Evolutionary conservation across 495 filamentous ascomycete species (phyloP).

Genomic region (Articulospora tetracladia): DNA sequence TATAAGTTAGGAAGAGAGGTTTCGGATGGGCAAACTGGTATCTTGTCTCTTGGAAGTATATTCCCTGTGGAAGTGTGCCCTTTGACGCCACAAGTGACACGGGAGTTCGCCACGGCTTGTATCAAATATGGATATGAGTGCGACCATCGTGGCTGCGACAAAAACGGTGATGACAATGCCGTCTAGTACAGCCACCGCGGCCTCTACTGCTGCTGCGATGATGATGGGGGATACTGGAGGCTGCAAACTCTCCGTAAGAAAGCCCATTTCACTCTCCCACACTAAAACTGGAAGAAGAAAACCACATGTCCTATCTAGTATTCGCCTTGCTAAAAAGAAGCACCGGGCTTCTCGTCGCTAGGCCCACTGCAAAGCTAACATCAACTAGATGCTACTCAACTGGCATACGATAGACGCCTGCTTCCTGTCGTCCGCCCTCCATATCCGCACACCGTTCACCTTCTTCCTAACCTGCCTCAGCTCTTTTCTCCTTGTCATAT

Average conservation of each 20-base stretch:
- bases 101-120: neutral
- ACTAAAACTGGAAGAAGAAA: neutral
- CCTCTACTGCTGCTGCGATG: neutral
- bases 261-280: neutral
- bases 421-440: conserved; percentile 12
- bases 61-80: neutral
- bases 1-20: too few relatives aligned
- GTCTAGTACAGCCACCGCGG: neutral
- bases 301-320: neutral
- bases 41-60: neutral
- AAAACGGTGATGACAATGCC: neutral
- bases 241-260: conserved; percentile 7
- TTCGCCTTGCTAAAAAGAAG: too few relatives aligned
- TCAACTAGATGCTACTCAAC: conserved; percentile 14
- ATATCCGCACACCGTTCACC: conserved; percentile 9
- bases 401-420: conserved; percentile 19
- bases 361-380: too few relatives aligned
- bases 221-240: neutral
- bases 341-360: too few relatives aligned
- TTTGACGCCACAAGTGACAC: neutral
- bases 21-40: neutral
- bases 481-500: conserved; percentile 17
- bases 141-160: neutral
- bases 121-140: neutral
- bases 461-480: conserved; percentile 14